Conservation (phyloP, 1,139 yeast genomes). For the Pneumocystis canis region DNA sequence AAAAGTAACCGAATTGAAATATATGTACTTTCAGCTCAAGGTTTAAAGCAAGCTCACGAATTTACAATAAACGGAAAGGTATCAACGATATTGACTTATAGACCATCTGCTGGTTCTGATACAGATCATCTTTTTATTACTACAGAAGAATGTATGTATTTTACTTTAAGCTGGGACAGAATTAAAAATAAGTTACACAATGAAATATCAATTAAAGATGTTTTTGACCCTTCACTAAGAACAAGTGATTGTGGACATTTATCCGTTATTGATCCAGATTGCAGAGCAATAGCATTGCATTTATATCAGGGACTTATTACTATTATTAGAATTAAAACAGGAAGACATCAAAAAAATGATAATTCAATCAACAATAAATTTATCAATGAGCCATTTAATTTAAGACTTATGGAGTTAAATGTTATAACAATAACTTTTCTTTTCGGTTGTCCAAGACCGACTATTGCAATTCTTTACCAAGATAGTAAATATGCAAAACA, state of each 20-base stretch:
- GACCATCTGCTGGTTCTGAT: conserved; percentile 1
- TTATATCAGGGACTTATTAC: conserved; percentile 15
- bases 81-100: conserved; percentile 7
- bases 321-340: conserved; percentile 13
- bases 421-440: conserved; percentile 14
- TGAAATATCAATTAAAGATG: conserved; percentile 10
- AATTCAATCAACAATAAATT: conserved; percentile 5
- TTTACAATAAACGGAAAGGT: conserved; percentile 13
- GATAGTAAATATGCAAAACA: conserved; percentile 15
- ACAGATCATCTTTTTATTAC: conserved; percentile 15
- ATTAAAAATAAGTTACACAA: conserved; percentile 5
- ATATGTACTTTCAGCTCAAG: conserved; percentile 11
- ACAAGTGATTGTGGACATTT: conserved; percentile 14
- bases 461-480: conserved; percentile 16
- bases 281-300: conserved; percentile 13
- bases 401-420: conserved; percentile 15
- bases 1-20: conserved; percentile 12
- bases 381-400: conserved; percentile 12
- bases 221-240: conserved; percentile 12
- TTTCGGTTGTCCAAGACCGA: conserved; percentile 8
- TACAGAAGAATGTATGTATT: conserved; percentile 14
- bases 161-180: conserved; percentile 13
- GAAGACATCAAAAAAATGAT: conserved; percentile 1
- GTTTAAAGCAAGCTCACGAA: conserved; percentile 11
- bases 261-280: conserved; percentile 14